Evolutionary conservation across 2,329 filamentous ascomycete species (phyloP).

Genomic region (Thielaviopsis punctulata): DNA sequence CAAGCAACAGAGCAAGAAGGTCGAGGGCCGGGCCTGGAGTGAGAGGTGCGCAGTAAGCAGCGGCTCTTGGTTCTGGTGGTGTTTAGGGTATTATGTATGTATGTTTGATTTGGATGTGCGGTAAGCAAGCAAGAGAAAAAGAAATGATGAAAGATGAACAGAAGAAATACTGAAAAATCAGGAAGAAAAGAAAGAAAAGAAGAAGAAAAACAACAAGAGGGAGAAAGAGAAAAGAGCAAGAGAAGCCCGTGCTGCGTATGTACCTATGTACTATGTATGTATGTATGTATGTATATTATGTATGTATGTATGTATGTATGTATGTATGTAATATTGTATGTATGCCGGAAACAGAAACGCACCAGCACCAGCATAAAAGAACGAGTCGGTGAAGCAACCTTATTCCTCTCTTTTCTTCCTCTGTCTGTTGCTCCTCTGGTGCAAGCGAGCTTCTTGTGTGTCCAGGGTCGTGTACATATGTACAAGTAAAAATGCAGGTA

Average conservation of each 20-base stretch:
- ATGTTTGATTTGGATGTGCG: no score
- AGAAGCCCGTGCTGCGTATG: not conserved
- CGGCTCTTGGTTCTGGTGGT: not conserved
- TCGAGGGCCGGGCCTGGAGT: not conserved
- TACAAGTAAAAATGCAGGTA: no score
- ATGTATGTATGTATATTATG: no score
- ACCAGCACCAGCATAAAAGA: not conserved
- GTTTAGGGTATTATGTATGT: no score
- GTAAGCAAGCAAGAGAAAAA: not conserved
- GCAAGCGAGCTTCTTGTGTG: not conserved
- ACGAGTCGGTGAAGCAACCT: not conserved
- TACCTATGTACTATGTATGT: no score
- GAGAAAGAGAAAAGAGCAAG: not conserved
- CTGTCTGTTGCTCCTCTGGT: no score
- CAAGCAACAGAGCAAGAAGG: not conserved
- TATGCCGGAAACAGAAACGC: no score
- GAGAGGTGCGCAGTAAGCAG: no score
- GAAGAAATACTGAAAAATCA: no score
- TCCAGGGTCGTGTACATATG: no score
- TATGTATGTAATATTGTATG: no score
- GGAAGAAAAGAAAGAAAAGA: not conserved
- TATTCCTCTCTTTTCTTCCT: not conserved
- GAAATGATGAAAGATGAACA: not conserved
- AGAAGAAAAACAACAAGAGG: not conserved
- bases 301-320: no score